Evolutionary conservation across 345 rosid genomes (phyloP).

Genomic region (Gossypium anomalum): DNA sequence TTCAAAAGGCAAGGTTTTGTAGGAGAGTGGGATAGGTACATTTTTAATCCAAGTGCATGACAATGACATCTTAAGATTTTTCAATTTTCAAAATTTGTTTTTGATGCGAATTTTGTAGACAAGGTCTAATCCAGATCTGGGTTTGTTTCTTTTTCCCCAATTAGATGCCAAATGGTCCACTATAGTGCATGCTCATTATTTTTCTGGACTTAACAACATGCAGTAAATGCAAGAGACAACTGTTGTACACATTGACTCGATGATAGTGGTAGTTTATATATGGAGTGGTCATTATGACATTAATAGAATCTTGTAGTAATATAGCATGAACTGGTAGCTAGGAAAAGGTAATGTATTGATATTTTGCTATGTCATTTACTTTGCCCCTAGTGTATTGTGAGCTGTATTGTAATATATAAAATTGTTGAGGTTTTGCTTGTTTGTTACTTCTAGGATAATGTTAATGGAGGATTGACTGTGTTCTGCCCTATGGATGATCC

Average conservation of each 20-base stretch:
- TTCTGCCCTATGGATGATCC: constrained; percentile 91
- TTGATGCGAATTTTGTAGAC: constrained; percentile 9
- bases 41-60: background rate
- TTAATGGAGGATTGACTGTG: constrained; percentile 89
- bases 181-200: background rate
- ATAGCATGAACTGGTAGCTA: background rate
- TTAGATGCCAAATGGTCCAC: background rate
- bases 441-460: constrained; percentile 43
- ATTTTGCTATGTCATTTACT: background rate
- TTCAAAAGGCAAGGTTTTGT: background rate
- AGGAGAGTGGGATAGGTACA: background rate
- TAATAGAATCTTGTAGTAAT: background rate
- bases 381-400: background rate
- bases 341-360: background rate
- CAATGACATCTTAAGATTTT: background rate
- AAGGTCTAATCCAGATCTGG: constrained; percentile 7
- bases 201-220: background rate
- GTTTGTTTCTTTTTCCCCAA: background rate
- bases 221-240: background rate
- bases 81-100: background rate
- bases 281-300: background rate
- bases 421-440: background rate
- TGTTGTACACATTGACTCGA: background rate
- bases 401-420: background rate
- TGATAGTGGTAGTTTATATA: background rate